phyloP scores from a whole-genome alignment of 805 yeast species.

The Torulaspora gathmanii region DNA sequence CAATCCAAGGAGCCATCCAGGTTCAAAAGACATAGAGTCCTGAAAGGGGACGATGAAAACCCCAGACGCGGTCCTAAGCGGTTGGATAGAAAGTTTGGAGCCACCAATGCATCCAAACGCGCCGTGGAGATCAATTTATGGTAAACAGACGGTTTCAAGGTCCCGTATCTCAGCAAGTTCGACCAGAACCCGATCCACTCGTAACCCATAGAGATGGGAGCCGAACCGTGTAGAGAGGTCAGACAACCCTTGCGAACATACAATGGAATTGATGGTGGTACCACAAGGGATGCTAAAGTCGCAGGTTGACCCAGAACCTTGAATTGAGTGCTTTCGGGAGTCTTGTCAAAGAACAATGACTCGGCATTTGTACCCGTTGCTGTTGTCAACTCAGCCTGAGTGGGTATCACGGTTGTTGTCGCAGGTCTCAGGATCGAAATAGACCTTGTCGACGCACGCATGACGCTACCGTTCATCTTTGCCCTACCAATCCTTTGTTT shows the following conservation, averaged over 20 bases:
- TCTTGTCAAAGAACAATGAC: conserved; percentile 14
- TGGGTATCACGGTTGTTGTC: conserved; percentile 19
- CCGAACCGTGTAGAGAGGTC: conserved; percentile 24
- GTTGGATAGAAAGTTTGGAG: conserved; percentile 25
- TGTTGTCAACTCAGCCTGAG: conserved; percentile 16
- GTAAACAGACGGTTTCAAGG: conserved; percentile 22
- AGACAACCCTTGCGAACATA: conserved; percentile 29
- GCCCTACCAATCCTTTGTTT: neutral
- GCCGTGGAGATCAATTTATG: conserved; percentile 18
- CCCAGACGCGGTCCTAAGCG: conserved; percentile 17
- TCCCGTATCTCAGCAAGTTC: conserved; percentile 19
- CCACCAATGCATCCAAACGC: conserved; percentile 22
- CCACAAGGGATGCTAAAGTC: conserved; percentile 23
- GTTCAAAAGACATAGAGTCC: conserved; percentile 19
- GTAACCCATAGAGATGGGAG: conserved; percentile 18
- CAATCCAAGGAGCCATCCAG: conserved; percentile 31
- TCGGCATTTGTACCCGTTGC: conserved; percentile 18
- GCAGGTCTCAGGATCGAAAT: conserved; percentile 24
- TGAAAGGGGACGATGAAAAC: conserved; percentile 18
- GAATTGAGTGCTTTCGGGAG: conserved; percentile 13
- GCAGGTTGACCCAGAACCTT: conserved; percentile 25
- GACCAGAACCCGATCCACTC: conserved; percentile 24
- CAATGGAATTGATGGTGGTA: conserved; percentile 22
- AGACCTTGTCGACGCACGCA: conserved; percentile 14
- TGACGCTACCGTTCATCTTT: neutral